Evolutionary conservation across 1,284 basidiomycete genomes (phyloP), one percentile per base, ranked within the genome.

Genomic region (Ustilago shanxiensis): DNA sequence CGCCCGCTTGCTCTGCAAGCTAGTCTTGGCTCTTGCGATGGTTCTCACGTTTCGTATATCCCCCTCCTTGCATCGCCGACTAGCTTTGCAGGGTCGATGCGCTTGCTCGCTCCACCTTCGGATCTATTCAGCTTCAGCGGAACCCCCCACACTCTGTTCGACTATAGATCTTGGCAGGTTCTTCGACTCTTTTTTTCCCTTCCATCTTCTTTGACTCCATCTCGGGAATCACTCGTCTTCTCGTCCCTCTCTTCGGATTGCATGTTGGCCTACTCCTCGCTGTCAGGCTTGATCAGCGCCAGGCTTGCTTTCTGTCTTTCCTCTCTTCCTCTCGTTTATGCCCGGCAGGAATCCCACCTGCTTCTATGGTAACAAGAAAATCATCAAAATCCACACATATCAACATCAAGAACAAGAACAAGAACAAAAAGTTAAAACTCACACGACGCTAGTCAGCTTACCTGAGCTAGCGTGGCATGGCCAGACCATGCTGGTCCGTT

Each of bases 131-230:
- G 67, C 67, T 64, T 70, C 67, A 64, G 67, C 67, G 67, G 61
- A 53, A 37, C 20, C n/a, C 50, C 29, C 20, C 57, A 47, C 45
- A 31, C 51, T 60, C 53, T 66, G 58, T 55, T 61, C 59, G 59
- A 47, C 58, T 45, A 67, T 70, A 70, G 67, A 70, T 60, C 60
- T 70, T 31, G 67, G 61, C 67, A 70, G 61, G 61, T 50, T 51
- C 56, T 70, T 64, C 50, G 61, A 60, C 67, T 45, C 50, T 49
- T 56, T 45, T 45, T 35, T 11, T 33, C 31, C 31, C 24, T 11
- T 33, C 31, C 31, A 20, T 26, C 35, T 53, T 44, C 51, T 24
- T 56, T 47, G 20, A 26, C 58, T 31, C 31, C 55, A 39, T 39
- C 31, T 64, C 53, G 66, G 61, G 45, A 56, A 28, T 52, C 37